These are phyloP conservation scores for Lactarius sanguifluus DNA, from an alignment of 768 basidiomycete genomes.

Conservation along the genomic window DNA sequence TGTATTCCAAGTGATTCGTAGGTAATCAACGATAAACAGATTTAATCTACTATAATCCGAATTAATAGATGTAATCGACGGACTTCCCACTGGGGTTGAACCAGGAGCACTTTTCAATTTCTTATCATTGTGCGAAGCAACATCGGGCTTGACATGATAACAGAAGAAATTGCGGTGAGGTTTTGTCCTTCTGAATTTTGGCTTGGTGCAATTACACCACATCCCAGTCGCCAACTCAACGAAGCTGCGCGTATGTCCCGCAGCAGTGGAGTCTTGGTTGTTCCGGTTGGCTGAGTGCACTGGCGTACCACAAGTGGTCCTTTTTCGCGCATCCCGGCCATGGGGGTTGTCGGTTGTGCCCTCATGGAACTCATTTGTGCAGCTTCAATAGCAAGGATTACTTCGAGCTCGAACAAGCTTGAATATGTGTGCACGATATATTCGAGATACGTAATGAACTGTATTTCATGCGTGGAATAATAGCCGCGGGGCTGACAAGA, in stretches of 20 bases:
- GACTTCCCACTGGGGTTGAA: too few species aligned
- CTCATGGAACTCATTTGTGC: neutral
- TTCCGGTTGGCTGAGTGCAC: too few species aligned
- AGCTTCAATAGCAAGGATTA: conserved; percentile 48
- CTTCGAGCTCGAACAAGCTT: conserved; percentile 39
- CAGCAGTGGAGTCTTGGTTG: too few species aligned
- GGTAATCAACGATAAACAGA: too few species aligned
- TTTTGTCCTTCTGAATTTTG: too few species aligned
- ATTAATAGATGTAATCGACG: too few species aligned
- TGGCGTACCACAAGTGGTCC: too few species aligned
- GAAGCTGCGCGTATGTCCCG: too few species aligned
- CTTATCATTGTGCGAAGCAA: conserved; percentile 62
- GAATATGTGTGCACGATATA: conserved; percentile 67
- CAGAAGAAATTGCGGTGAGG: conserved; percentile 42
- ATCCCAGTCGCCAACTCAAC: too few species aligned
- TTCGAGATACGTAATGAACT: conserved; percentile 72
- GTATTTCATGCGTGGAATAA: neutral
- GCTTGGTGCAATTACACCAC: too few species aligned
- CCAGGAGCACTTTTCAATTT: conserved; percentile 39
- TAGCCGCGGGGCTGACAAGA: conserved; percentile 10
- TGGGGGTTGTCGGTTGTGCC: conserved; percentile 35
- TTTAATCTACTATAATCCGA: too few species aligned
- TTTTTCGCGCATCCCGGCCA: conserved; percentile 35
- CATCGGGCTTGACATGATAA: conserved; percentile 47
- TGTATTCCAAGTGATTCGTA: too few species aligned